Evolutionary conservation across 371 early-diverging fungal species (phyloP).

Genomic region (Dipsacomyces acuminosporus): DNA sequence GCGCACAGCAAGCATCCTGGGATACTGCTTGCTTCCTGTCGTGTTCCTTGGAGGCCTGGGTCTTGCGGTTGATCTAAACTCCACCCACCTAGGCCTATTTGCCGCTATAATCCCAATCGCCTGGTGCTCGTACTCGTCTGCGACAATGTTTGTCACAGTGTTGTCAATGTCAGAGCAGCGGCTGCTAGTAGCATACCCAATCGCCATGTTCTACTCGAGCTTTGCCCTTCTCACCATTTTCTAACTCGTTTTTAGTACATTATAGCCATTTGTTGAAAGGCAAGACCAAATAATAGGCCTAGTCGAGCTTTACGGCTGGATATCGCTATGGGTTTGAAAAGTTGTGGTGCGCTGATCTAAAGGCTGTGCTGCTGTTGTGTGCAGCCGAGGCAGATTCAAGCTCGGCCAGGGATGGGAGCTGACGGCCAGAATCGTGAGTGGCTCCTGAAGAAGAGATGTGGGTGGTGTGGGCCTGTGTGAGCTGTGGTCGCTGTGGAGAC

Average conservation of each 20-base stretch:
- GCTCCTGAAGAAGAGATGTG: not conserved
- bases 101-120: constrained; percentile 61
- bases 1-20: constrained; percentile 90
- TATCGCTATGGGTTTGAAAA: too few species aligned
- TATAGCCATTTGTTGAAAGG: too few species aligned
- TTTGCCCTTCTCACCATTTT: constrained; percentile 95
- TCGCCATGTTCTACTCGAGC: constrained; percentile 87
- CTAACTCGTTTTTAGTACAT: too few species aligned
- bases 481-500: too few species aligned
- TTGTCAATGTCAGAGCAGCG: constrained; percentile 89
- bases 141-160: constrained; percentile 93
- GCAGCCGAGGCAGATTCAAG: constrained; percentile 31
- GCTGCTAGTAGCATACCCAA: constrained; percentile 92
- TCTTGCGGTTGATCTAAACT: constrained; percentile 37
- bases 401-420: constrained; percentile 43
- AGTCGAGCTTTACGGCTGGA: too few species aligned
- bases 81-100: constrained; percentile 26
- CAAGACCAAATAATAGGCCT: too few species aligned
- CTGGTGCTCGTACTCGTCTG: constrained; percentile 94
- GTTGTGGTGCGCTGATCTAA: too few species aligned
- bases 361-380: constrained; percentile 17
- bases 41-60: constrained; percentile 75
- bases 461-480: too few species aligned
- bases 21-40: constrained; percentile 94
- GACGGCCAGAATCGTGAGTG: constrained; percentile 15